Conservation (phyloP, 2,329 filamentous ascomycete species). For the Venturia effusa region DNA sequence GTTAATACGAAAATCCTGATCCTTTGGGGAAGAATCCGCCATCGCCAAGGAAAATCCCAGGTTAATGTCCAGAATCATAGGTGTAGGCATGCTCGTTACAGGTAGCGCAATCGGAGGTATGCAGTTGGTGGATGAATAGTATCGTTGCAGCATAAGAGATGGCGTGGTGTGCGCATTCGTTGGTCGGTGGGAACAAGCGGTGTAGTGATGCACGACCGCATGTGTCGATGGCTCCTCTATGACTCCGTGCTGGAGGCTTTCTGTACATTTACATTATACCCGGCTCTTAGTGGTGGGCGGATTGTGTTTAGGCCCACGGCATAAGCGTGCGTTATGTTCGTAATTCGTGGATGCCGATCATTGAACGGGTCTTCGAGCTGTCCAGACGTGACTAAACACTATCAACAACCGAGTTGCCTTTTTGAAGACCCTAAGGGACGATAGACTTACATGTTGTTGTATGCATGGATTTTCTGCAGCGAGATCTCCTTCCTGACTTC, state of each 20-base stretch:
- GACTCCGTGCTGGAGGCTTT: background rate
- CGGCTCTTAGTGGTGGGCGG: background rate
- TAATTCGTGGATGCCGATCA: constrained; percentile 6
- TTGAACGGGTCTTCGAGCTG: constrained; percentile 12
- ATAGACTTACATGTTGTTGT: constrained; percentile 62
- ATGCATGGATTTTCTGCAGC: constrained; percentile 56
- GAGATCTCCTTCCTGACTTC: constrained; percentile 59
- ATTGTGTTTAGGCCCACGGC: background rate
- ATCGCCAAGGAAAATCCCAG: background rate
- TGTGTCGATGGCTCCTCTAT: background rate
- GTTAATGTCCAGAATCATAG: background rate
- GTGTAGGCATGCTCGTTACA: background rate
- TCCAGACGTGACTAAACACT: constrained; percentile 13
- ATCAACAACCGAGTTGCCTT: background rate
- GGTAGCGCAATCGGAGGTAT: background rate
- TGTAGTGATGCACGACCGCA: background rate
- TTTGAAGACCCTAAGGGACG: background rate
- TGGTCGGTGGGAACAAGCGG: background rate
- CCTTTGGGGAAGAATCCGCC: background rate
- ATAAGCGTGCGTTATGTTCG: background rate
- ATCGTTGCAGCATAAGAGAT: background rate
- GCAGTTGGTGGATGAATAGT: background rate
- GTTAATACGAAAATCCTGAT: background rate
- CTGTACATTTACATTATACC: background rate
- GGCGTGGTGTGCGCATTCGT: background rate